Evolutionary conservation across 352 stramenopile genomes (phyloP), one percentile per base, ranked within the genome.

Genomic region (Pythium phragmitis): DNA sequence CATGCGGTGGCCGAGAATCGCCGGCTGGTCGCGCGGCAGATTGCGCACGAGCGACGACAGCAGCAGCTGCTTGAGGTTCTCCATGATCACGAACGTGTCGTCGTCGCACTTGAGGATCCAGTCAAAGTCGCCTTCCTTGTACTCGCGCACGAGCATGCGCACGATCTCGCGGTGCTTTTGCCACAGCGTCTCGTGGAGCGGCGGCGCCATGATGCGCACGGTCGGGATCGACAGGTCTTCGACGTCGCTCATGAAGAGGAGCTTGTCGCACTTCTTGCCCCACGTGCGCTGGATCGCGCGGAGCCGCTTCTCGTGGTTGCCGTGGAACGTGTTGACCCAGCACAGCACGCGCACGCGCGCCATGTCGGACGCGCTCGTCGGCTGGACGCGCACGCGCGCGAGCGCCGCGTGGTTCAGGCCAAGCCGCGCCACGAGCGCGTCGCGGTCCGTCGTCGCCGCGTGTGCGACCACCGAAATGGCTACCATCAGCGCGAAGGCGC

Each of bases 91-190:
- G 57, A 91, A 94, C 17, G 87, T 96, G 63, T 96, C 87, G 74
- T 96, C 87, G 68, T 96, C 87, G 60, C 83, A 91, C 64, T 94
- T 96, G 68, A 92, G 92, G 57, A 96, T 73, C 85, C 85, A 96
- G 67, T 96, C 83, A 50, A 92, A 95, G 26, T 89, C 68, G 17
- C 70, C 68, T 28, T 87, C 72, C 9, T 54, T 49, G 56, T 79
- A 92, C 62, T 95, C 87, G 46, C 74, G 78, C 50, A 81, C 55
- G 3, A 95, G 56, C n/a, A 88, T 56, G 11, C 81, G 84, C 46
- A 95, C 81, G 41, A 92, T 85, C 70, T 91, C 83, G 28, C 87
- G 80, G 65, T 94, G 85, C 63, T 92, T 92, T 63, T 94, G 87
- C 87, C 87, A 95, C 42, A 92, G 67, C 69, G 72, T 87, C 50